Percentiles rank a stretch among this genome's conserved stretches.
phyloP scores from a whole-genome alignment of 2,329 filamentous ascomycete genomes.

The Corinectria fuckeliana region DNA sequence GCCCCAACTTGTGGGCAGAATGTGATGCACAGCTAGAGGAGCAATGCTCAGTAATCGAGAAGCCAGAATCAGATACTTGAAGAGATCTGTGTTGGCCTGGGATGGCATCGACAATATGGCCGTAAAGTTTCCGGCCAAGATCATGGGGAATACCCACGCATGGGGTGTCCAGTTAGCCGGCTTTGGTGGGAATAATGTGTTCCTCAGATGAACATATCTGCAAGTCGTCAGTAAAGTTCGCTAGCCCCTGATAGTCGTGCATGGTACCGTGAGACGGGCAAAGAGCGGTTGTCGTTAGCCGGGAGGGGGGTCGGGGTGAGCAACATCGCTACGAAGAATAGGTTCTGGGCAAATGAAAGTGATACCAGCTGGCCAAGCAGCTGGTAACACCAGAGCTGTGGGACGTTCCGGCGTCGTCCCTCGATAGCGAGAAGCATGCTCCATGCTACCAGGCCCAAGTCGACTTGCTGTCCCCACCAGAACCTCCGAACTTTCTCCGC shows the following conservation, averaged over 20 bases:
- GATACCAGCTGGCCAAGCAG: slow-evolving; percentile 64
- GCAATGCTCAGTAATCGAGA: slow-evolving; percentile 50
- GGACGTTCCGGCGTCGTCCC: slow-evolving; percentile 63
- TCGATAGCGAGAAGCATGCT: slow-evolving; percentile 64
- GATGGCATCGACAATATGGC: slow-evolving; percentile 48
- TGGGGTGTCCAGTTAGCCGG: slow-evolving; percentile 53
- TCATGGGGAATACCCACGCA: slow-evolving; percentile 43
- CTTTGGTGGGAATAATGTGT: slow-evolving; percentile 47
- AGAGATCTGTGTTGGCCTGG: slow-evolving; percentile 49
- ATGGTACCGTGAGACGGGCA: slow-evolving; percentile 41
- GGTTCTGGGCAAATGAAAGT: slow-evolving; percentile 66
- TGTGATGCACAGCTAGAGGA: slow-evolving; percentile 53
- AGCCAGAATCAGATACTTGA: slow-evolving; percentile 43
- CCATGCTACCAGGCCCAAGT: slow-evolving; percentile 60
- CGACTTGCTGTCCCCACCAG: slow-evolving; percentile 69
- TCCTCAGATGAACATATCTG: slow-evolving; percentile 36
- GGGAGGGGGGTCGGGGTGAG: slow-evolving; percentile 59
- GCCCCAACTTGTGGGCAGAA: slow-evolving; percentile 59
- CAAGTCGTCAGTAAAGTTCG: slow-evolving; percentile 7
- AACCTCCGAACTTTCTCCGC: slow-evolving; percentile 61
- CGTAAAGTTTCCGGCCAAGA: slow-evolving; percentile 45
- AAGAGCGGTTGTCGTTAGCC: slow-evolving; percentile 30
- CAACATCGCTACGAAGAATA: slow-evolving; percentile 67
- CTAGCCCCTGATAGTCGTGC: neutral
- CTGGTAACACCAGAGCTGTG: slow-evolving; percentile 62